Evolutionary conservation across 768 basidiomycete genomes (phyloP), one percentile per base, ranked within the genome.

Genomic region (Cystofilobasidium ferigula): DNA sequence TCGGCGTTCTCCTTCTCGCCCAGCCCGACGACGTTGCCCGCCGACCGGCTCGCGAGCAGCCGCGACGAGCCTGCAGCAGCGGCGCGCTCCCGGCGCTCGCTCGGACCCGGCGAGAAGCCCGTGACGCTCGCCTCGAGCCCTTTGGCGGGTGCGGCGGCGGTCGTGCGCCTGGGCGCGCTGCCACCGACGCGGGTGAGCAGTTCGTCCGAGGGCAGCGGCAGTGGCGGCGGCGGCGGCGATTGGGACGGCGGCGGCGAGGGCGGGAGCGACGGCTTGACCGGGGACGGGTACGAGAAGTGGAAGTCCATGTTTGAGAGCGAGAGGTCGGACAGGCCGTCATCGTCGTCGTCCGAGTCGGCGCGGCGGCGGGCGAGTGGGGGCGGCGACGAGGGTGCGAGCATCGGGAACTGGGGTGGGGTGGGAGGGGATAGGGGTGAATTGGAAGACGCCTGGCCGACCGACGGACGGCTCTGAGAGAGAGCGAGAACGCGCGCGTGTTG

Each of bases 271-370:
- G 47, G 47, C 26, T 48, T 48, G 47, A 48, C 47, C n/a, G 47
- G 47, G n/a, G 47, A 48, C 3, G 47, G 47, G 24, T 48, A 48
- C n/a, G 22, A 24, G 47, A 48, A 48, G 47, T 48, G 47, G 22
- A 48, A 48, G 47, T 48, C 24, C 47, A 48, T 48, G 47, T 48
- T 48, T 8, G 47, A 48, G 47, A 48, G 47, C 9, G 47, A 48
- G 22, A 48, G 47, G 47, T 48, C 47, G 47, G 47, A 20, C 6
- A 48, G 47, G 47, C 24, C 47, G 47, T n/a, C n/a, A n/a, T n/a
- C n/a, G 47, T 6, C 47, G 47, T n/a, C n/a, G 47, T n/a, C n/a
- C n/a, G n/a, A n/a, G n/a, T n/a, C n/a, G n/a, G n/a, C n/a, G n/a
- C n/a, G n/a, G n/a, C n/a, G n/a, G 40, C 7, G 3, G 40, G 40